Conservation (phyloP, 73 alveolate genomes). For the Strombidium stylifer region DNA sequence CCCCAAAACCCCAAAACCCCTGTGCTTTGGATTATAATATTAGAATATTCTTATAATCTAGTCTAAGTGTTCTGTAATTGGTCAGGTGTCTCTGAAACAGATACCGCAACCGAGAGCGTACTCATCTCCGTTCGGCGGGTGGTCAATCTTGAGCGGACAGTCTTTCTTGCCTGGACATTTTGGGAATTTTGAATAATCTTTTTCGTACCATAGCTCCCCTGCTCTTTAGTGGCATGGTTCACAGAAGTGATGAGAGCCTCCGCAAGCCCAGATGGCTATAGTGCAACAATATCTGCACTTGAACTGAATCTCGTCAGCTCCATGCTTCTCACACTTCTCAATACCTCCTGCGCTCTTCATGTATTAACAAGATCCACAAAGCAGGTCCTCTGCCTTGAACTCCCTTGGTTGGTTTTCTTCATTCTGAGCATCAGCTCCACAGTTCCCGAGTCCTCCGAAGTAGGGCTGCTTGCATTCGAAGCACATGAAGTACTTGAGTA, state of each 20-base stretch:
- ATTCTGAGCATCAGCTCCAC: slow-evolving; percentile 80
- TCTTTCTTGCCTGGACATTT: slow-evolving; percentile 76
- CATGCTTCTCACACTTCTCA: slow-evolving; percentile 89
- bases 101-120: slow-evolving; percentile 96
- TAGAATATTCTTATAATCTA: not conserved
- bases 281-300: slow-evolving; percentile 96
- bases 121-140: slow-evolving; percentile 98
- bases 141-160: slow-evolving; percentile 89
- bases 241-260: slow-evolving; percentile 99
- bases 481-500: slow-evolving; percentile 92
- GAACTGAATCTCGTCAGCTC: slow-evolving; percentile 89
- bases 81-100: slow-evolving; percentile 82
- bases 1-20: slow-evolving; percentile 3
- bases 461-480: slow-evolving; percentile 94
- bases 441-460: slow-evolving; percentile 97
- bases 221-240: slow-evolving; percentile 96
- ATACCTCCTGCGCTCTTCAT: slow-evolving; percentile 83
- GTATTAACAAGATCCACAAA: slow-evolving; percentile 94
- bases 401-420: slow-evolving; percentile 57
- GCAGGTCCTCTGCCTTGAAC: slow-evolving; percentile 90
- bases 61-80: slow-evolving; percentile 52
- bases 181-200: no score
- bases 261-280: slow-evolving; percentile 97
- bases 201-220: slow-evolving; percentile 94
- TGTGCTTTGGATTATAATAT: not conserved